These are phyloP conservation scores for Aspergillus amoenus DNA, from an alignment of 2,329 filamentous ascomycete species.

Conservation along the genomic window DNA sequence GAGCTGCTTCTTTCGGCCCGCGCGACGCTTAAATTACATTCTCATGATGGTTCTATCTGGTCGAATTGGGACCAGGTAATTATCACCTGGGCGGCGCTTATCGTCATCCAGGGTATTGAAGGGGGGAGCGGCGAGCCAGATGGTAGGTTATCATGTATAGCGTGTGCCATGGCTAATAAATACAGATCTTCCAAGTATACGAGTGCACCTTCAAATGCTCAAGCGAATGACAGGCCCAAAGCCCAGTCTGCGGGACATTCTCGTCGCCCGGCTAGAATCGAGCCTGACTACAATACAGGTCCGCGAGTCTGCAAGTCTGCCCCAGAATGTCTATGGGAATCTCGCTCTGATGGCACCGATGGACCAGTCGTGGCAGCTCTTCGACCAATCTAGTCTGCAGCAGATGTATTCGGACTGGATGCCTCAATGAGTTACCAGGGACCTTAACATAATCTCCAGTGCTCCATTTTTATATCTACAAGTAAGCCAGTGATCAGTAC, in stretches of 20 bases:
- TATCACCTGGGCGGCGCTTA: constrained; percentile 6
- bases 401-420: constrained; percentile 7
- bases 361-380: constrained; percentile 5
- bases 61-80: constrained; percentile 7
- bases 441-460: too few relatives aligned
- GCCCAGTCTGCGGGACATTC: not conserved
- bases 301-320: not conserved
- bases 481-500: too few relatives aligned
- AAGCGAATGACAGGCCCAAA: constrained; percentile 1
- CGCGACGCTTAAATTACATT: constrained; percentile 5
- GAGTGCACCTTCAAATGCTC: constrained; percentile 5
- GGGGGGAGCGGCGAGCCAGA: not conserved
- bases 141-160: not conserved
- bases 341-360: not conserved
- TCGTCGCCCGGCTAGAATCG: constrained; percentile 6
- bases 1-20: constrained; percentile 2
- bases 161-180: not conserved
- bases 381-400: constrained; percentile 6
- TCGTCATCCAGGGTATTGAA: constrained; percentile 1
- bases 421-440: not conserved
- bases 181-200: not conserved
- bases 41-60: constrained; percentile 3
- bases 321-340: not conserved
- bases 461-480: too few relatives aligned
- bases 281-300: constrained; percentile 1